phyloP scores from a whole-genome alignment of 2,329 filamentous ascomycete species.

The Pyrenophora teres region DNA sequence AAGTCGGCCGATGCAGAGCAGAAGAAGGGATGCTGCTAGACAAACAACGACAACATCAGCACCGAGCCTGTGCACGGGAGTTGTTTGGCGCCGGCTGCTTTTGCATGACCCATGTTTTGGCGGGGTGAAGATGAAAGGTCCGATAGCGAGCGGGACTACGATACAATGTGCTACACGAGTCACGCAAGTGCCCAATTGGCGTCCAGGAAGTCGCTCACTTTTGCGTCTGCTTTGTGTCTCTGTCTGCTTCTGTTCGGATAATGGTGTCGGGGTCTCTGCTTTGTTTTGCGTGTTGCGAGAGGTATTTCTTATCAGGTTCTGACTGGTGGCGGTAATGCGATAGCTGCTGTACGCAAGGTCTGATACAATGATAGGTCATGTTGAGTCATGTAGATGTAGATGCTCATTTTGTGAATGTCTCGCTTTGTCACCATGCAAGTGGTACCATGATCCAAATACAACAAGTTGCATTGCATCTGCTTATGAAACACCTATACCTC shows the following conservation, averaged over 20 bases:
- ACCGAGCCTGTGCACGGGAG: constrained; percentile 17
- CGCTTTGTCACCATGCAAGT: background rate
- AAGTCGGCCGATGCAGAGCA: constrained; percentile 79
- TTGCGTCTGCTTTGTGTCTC: constrained; percentile 38
- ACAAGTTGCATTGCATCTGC: constrained; percentile 3
- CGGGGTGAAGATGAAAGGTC: constrained; percentile 2
- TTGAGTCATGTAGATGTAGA: constrained; percentile 1
- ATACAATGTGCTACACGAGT: constrained; percentile 34
- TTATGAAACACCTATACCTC: constrained; percentile 33
- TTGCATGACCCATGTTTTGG: constrained; percentile 13
- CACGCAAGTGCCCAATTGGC: constrained; percentile 41
- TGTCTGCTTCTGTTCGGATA: constrained; percentile 32
- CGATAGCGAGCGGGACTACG: constrained; percentile 12
- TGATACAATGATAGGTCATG: constrained; percentile 23
- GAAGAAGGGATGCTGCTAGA: constrained; percentile 82
- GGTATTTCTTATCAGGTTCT: constrained; percentile 22
- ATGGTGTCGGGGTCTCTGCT: constrained; percentile 29
- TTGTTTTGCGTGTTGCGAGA: constrained; percentile 40
- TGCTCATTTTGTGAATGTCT: background rate
- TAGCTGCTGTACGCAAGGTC: constrained; percentile 35
- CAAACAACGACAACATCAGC: constrained; percentile 8
- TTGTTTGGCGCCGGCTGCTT: constrained; percentile 20
- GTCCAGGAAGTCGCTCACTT: constrained; percentile 42
- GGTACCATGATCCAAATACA: background rate
- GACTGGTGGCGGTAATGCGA: constrained; percentile 36